A percentile compares a stretch with the other conserved stretches of the same genome.
These are phyloP conservation scores for Termitomyces sp. DNA, from an alignment of 768 basidiomycete genomes.

Conservation along the genomic window DNA sequence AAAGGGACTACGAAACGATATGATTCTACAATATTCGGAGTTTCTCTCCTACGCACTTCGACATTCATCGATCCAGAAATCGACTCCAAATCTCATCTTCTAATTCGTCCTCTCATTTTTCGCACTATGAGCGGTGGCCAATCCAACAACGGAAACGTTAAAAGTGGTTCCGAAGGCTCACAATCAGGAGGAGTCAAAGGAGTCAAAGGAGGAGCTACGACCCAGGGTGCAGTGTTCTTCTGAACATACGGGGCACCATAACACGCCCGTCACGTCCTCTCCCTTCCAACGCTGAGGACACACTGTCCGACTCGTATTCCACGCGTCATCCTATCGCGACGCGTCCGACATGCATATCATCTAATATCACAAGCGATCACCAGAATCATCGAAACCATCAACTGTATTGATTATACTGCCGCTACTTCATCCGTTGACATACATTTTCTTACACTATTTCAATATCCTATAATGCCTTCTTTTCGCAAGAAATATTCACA, in stretches of 20 bases:
- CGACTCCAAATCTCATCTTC: constrained; percentile 1
- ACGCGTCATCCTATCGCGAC: background rate
- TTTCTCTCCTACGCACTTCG: constrained; percentile 8
- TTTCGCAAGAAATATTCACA: background rate
- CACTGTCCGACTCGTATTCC: constrained; percentile 1
- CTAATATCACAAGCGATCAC: background rate
- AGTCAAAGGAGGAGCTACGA: constrained; percentile 44
- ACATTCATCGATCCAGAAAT: constrained; percentile 5
- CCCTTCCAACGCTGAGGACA: background rate
- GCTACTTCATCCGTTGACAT: background rate
- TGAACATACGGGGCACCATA: constrained; percentile 22
- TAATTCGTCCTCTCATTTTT: constrained; percentile 9
- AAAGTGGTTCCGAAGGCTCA: constrained; percentile 26
- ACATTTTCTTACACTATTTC: background rate
- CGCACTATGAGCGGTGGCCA: constrained; percentile 29
- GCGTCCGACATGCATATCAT: constrained; percentile 1
- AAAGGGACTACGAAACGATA: constrained; percentile 17
- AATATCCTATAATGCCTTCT: background rate
- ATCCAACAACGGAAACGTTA: constrained; percentile 32
- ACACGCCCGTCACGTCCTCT: background rate
- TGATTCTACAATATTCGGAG: constrained; percentile 26
- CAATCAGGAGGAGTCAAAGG: constrained; percentile 40
- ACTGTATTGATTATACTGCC: constrained; percentile 19
- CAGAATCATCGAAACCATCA: background rate
- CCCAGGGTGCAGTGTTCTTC: constrained; percentile 56